Conservation (phyloP, 768 basidiomycete species). For the Calocybe cyanea region DNA sequence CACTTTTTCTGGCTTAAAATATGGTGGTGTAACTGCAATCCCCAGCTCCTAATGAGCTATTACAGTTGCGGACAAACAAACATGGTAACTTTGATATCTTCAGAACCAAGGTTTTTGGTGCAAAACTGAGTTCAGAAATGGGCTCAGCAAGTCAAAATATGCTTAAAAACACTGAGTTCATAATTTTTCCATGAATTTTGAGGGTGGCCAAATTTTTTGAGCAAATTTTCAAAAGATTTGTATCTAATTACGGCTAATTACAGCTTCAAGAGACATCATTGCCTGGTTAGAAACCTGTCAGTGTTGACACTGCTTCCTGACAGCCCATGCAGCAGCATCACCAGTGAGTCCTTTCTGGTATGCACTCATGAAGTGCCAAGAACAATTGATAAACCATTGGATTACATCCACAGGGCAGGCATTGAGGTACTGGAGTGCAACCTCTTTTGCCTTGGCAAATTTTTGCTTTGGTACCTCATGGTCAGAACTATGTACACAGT, state of each 20-base stretch:
- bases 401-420: constrained; percentile 30
- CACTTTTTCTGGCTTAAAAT: constrained; percentile 31
- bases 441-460: constrained; percentile 23
- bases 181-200: constrained; percentile 8
- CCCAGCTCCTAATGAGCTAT: constrained; percentile 28
- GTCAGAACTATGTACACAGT: constrained; percentile 32
- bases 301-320: constrained; percentile 32
- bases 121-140: too few relatives aligned
- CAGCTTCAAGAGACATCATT: constrained; percentile 31
- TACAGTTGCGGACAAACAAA: too few relatives aligned
- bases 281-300: constrained; percentile 21
- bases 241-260: too few relatives aligned
- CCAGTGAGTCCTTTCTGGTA: constrained; percentile 32
- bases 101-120: too few relatives aligned
- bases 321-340: constrained; percentile 30
- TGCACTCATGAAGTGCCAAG: constrained; percentile 26
- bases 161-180: too few relatives aligned
- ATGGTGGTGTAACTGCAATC: too few relatives aligned
- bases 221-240: too few relatives aligned
- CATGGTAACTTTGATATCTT: too few relatives aligned
- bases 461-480: constrained; percentile 19
- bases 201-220: too few relatives aligned
- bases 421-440: constrained; percentile 19
- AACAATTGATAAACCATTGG: constrained; percentile 17
- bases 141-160: too few relatives aligned